Percentiles rank a stretch among this genome's conserved stretches.
Evolutionary conservation across 2,329 filamentous ascomycete species (phyloP).

Genomic region (Cladosporium colombiae): DNA sequence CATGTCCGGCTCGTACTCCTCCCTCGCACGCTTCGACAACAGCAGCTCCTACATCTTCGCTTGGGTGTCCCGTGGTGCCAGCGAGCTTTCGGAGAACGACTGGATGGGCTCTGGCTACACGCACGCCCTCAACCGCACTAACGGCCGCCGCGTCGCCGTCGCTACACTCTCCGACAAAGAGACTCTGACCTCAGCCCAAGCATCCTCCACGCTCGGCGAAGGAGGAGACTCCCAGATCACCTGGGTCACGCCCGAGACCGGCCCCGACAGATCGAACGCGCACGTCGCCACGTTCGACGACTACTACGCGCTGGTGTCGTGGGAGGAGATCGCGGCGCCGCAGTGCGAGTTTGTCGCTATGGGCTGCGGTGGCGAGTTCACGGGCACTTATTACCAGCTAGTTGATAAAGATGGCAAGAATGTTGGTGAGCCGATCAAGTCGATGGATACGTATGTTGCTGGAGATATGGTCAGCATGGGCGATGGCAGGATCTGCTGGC

Average conservation of each 20-base stretch:
- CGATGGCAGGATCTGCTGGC: constrained; percentile 63
- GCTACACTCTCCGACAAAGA: constrained; percentile 60
- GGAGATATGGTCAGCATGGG: constrained; percentile 63
- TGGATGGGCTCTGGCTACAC: constrained; percentile 63
- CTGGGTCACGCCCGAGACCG: constrained; percentile 54
- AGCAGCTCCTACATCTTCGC: constrained; percentile 60
- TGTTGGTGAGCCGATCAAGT: constrained; percentile 53
- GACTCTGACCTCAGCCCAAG: constrained; percentile 56
- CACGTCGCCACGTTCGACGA: constrained; percentile 59
- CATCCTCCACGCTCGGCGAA: constrained; percentile 55
- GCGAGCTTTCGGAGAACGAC: constrained; percentile 55
- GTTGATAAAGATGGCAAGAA: constrained; percentile 54
- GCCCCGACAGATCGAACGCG: constrained; percentile 59
- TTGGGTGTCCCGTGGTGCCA: constrained; percentile 63
- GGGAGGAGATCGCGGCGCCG: constrained; percentile 62
- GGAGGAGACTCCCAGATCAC: constrained; percentile 61
- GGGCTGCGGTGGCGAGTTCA: constrained; percentile 60
- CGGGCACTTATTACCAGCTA: constrained; percentile 61
- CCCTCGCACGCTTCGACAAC: constrained; percentile 55
- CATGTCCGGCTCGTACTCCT: constrained; percentile 63
- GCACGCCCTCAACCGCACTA: constrained; percentile 54
- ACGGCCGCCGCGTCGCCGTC: constrained; percentile 61
- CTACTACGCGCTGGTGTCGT: constrained; percentile 57
- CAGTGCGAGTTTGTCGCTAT: constrained; percentile 59
- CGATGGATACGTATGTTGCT: constrained; percentile 58